Conservation (phyloP, 805 yeast species). For the Yarrowia divulgata region DNA sequence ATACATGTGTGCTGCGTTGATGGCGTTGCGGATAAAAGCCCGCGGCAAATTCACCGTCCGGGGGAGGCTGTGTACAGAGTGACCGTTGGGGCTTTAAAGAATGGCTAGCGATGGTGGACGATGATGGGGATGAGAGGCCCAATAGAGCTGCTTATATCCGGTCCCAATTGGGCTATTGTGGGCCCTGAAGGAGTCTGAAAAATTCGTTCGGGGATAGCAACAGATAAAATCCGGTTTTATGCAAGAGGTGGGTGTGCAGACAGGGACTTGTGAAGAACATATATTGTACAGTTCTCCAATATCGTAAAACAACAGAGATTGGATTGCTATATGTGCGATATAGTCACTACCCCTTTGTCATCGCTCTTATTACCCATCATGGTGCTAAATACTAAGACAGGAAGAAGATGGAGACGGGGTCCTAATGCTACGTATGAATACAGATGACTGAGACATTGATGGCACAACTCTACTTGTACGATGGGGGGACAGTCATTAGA, state of each 20-base stretch:
- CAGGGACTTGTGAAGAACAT: too few relatives aligned
- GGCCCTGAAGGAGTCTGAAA: neutral
- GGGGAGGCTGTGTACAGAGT: constrained; percentile 4
- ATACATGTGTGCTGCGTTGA: constrained; percentile 30
- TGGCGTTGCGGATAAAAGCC: neutral
- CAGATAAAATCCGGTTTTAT: neutral
- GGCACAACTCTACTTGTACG: neutral
- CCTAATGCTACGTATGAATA: neutral
- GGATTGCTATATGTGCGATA: too few relatives aligned
- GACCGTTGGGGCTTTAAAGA: neutral
- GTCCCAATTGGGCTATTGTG: constrained; percentile 1
- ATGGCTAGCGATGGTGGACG: neutral
- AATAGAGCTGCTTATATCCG: constrained; percentile 3
- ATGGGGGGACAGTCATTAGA: neutral
- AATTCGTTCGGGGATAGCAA: constrained; percentile 8
- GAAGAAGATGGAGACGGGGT: neutral
- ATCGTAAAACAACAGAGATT: too few relatives aligned
- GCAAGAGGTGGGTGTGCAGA: too few relatives aligned
- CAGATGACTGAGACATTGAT: neutral
- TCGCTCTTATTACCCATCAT: too few relatives aligned
- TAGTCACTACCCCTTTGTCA: too few relatives aligned
- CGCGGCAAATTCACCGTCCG: neutral
- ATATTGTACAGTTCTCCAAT: too few relatives aligned
- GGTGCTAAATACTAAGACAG: neutral
- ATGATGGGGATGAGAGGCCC: neutral